phyloP scores from a whole-genome alignment of 192 early-diverging fungal genomes.

The Rhizoclosmatium globosum region DNA sequence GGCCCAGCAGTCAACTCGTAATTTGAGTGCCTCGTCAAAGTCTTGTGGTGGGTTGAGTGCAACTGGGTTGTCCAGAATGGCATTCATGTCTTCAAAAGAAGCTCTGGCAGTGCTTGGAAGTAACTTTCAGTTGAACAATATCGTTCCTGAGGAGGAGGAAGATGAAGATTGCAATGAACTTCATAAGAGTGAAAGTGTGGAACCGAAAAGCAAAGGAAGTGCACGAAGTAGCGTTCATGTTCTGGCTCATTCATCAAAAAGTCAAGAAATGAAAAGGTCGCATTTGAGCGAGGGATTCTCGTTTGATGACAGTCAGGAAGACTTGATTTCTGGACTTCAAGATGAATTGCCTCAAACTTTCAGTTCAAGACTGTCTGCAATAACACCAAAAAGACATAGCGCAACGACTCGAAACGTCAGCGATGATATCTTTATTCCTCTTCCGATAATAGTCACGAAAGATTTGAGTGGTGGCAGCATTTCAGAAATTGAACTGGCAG shows the following conservation, averaged over 20 bases:
- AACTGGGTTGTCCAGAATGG: conserved; percentile 13
- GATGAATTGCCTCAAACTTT: no score
- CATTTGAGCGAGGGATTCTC: neutral
- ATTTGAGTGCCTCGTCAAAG: neutral
- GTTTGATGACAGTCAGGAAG: neutral
- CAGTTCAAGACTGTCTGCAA: no score
- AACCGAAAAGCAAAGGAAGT: no score
- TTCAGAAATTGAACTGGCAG: neutral
- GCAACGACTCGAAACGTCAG: no score
- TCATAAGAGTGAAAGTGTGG: no score
- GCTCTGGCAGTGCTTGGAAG: conserved; percentile 9
- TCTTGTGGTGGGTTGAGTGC: neutral
- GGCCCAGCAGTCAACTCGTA: neutral
- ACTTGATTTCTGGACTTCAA: neutral
- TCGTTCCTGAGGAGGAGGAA: conserved; percentile 40
- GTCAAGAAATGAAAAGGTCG: no score
- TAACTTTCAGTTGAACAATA: conserved; percentile 38
- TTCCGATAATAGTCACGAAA: neutral
- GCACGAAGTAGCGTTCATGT: no score
- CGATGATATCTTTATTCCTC: no score
- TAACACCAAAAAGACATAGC: no score
- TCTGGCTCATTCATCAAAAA: no score
- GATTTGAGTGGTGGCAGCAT: neutral
- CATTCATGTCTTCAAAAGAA: conserved; percentile 29
- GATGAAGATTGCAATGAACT: neutral